Evolutionary conservation across 148 eudicot species (phyloP), one percentile per base, ranked within the genome.

Genomic region (Diospyros kaki): DNA sequence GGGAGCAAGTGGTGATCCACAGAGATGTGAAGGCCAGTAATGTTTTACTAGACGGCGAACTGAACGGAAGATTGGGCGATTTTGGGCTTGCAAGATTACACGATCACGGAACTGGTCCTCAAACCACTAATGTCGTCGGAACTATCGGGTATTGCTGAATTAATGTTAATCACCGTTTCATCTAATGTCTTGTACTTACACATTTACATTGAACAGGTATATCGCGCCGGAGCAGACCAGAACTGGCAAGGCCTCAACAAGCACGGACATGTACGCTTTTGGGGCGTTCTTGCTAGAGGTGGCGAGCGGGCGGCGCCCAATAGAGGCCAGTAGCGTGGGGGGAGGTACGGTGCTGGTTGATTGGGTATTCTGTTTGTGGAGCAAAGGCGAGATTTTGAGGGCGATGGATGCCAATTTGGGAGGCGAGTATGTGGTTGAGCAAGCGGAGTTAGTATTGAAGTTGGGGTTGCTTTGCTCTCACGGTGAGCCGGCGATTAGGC

Each of bases 21-120:
- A 63, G 87, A 71, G 87, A 84, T 39, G 72, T 84, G 3, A 84
- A 84, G 66, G 82, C 84, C 12, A 84, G 87, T 40, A 84, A 81
- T 51, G 80, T 84, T 5, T 43, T 84, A 39, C 52, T 84, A 3
- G 87, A 84, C 17, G 76, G 76, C 6, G 87, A 84, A 2, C 42
- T 78, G 11, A 81, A 81, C 12, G 87, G 82, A 10, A 58, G 80
- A 28, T 60, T 84, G n/a, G 79, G 87, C 4, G 87, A 84, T 76
- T 84, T 84, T 58, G 87, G 87, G 6, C 73, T 84, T 0, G 84
- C 87, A 0, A 81, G 82, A 60, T 71, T 84, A 18, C 69, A 55
- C 14, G 80, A 84, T 41, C 84, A 81, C 4, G 87, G 87, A 10
- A 65, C 75, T 0, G 67, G 73, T 50, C 84, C 84, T 1, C 58